Conservation (phyloP, 345 rosid species). For the Odontarrhena argentea region DNA sequence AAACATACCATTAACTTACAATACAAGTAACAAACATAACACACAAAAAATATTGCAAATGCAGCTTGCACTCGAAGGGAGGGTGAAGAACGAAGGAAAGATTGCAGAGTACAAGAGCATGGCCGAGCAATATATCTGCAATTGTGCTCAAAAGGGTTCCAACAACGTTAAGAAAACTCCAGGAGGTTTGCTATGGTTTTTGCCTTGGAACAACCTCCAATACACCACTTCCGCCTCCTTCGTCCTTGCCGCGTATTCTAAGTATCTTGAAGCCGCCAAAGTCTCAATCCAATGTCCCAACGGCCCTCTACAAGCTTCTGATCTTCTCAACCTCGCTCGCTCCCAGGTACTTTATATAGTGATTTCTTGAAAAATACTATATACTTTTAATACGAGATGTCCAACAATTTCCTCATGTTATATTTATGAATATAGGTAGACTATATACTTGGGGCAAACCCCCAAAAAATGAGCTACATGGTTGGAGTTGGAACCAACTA, state of each 20-base stretch:
- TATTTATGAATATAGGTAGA: constrained; percentile 55
- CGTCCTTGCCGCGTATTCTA: constrained; percentile 46
- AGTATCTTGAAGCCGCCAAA: constrained; percentile 46
- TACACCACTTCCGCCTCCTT: constrained; percentile 56
- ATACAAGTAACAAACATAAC: not conserved
- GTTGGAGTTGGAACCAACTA: constrained; percentile 82
- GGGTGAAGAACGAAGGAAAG: constrained; percentile 35
- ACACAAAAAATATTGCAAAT: constrained; percentile 25
- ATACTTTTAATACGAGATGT: too few relatives aligned
- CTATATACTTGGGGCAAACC: constrained; percentile 85
- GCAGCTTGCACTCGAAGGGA: constrained; percentile 66
- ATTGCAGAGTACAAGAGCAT: constrained; percentile 74
- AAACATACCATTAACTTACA: not conserved
- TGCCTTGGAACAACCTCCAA: constrained; percentile 53
- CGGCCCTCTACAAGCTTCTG: constrained; percentile 42
- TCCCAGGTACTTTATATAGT: constrained; percentile 16
- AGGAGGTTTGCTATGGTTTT: constrained; percentile 72
- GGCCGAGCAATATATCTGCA: constrained; percentile 89
- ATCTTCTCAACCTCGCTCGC: constrained; percentile 29
- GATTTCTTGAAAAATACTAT: too few relatives aligned
- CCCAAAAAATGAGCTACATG: constrained; percentile 85
- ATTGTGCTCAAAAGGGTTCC: constrained; percentile 75
- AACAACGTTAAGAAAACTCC: constrained; percentile 41
- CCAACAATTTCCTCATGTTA: too few relatives aligned
- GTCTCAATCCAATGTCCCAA: constrained; percentile 46